These are phyloP conservation scores for Suillus variegatus DNA, from an alignment of 768 basidiomycete species.

Conservation along the genomic window DNA sequence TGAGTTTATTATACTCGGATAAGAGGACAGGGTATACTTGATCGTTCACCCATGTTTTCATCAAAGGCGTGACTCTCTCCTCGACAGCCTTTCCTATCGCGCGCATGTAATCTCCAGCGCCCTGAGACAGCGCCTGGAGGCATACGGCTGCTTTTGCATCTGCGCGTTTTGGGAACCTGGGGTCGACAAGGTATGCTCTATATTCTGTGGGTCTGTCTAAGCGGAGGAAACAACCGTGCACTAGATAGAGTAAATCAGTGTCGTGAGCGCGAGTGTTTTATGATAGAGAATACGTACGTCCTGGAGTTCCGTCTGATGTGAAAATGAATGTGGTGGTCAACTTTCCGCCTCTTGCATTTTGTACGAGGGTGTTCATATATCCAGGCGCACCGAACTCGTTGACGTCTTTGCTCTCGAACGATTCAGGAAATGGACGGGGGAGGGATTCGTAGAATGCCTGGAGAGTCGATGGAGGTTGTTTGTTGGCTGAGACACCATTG, in stretches of 20 bases:
- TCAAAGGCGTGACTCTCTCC: conserved; percentile 44
- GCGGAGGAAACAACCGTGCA: conserved; percentile 65
- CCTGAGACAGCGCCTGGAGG: conserved; percentile 64
- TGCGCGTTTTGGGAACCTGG: conserved; percentile 55
- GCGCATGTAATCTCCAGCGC: conserved; percentile 58
- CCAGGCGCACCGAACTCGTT: conserved; percentile 54
- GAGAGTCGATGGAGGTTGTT: conserved; percentile 38
- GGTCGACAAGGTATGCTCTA: conserved; percentile 62
- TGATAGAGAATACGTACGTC: conserved; percentile 40
- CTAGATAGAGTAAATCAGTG: conserved; percentile 28
- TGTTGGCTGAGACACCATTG: conserved; percentile 6
- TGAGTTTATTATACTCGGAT: conserved; percentile 47
- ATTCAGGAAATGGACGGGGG: conserved; percentile 63
- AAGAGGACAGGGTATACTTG: conserved; percentile 47
- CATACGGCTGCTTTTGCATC: conserved; percentile 75
- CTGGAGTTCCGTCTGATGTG: conserved; percentile 40
- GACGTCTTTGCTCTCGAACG: conserved; percentile 46
- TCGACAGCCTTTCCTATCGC: conserved; percentile 43
- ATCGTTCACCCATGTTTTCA: conserved; percentile 45
- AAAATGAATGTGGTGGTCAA: conserved; percentile 46
- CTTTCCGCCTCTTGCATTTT: conserved; percentile 52
- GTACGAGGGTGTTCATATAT: conserved; percentile 53
- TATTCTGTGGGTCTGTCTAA: conserved; percentile 53
- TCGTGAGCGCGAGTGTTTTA: background rate
- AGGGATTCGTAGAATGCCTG: conserved; percentile 67